Evolutionary conservation across 2,329 filamentous ascomycete genomes (phyloP).

Genomic region (Colletotrichum trifolii): DNA sequence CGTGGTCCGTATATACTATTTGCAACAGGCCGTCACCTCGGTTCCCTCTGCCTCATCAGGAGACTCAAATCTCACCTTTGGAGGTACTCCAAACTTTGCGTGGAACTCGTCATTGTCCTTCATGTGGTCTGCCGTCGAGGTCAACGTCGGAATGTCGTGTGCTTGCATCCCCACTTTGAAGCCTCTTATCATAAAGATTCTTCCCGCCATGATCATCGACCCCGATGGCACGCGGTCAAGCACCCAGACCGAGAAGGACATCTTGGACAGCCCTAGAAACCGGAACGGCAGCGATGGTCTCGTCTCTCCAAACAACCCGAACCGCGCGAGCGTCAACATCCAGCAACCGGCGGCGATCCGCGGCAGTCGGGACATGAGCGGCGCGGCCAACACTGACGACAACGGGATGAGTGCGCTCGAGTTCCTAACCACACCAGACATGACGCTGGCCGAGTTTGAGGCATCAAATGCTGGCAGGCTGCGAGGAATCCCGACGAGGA

Average conservation of each 20-base stretch:
- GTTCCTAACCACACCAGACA: conserved; percentile 57
- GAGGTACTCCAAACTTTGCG: conserved; percentile 64
- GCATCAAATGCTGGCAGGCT: conserved; percentile 38
- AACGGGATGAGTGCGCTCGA: conserved; percentile 51
- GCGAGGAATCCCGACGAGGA: conserved; percentile 45
- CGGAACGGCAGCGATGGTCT: conserved; percentile 36
- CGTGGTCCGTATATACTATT: conserved; percentile 88
- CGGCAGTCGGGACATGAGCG: conserved; percentile 23
- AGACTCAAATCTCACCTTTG: conserved; percentile 58
- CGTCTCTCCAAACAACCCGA: conserved; percentile 25
- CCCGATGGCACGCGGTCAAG: conserved; percentile 55
- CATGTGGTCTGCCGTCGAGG: conserved; percentile 95
- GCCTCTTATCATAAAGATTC: conserved; percentile 77
- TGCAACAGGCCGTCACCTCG: conserved; percentile 76
- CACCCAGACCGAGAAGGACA: conserved; percentile 44
- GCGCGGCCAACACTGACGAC: conserved; percentile 29
- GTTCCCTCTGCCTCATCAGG: conserved; percentile 50
- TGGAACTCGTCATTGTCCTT: conserved; percentile 86
- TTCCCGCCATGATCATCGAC: conserved; percentile 67
- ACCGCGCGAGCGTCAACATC: conserved; percentile 20
- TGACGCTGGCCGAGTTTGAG: conserved; percentile 31
- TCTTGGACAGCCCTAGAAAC: conserved; percentile 37
- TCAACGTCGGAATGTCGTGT: conserved; percentile 90
- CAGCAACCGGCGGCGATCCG: conserved; percentile 23
- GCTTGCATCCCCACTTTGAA: conserved; percentile 94